phyloP scores from a whole-genome alignment of 768 basidiomycete species.

The Mycena belliarum region DNA sequence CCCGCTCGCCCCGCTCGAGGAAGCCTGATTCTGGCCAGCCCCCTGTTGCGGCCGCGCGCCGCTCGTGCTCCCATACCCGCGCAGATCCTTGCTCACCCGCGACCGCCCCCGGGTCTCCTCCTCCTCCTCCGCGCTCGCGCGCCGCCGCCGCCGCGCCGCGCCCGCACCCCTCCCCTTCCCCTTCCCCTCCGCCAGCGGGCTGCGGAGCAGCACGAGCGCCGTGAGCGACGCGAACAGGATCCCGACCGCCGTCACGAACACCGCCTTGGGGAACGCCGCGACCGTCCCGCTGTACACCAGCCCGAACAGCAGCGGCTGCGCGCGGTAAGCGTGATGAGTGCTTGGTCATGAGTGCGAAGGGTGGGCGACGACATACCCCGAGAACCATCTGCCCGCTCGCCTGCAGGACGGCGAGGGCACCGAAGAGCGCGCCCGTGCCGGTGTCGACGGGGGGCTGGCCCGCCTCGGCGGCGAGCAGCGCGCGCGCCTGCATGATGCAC shows the following conservation, averaged over 20 bases:
- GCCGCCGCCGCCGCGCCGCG: constrained; percentile 19
- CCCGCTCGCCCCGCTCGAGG: constrained; percentile 3
- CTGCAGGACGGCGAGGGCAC: constrained; percentile 72
- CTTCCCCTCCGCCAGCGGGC: constrained; percentile 34
- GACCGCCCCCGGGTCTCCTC: constrained; percentile 51
- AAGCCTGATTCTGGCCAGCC: background rate
- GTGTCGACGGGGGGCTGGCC: constrained; percentile 20
- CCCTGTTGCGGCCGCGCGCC: background rate
- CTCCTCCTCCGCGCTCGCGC: constrained; percentile 21
- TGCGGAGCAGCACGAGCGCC: constrained; percentile 42
- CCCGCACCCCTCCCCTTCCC: constrained; percentile 23
- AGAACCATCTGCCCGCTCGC: constrained; percentile 68
- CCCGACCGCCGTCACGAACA: constrained; percentile 60
- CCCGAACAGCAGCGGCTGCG: constrained; percentile 71
- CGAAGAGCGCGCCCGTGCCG: constrained; percentile 61
- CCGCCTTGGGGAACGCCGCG: constrained; percentile 64
- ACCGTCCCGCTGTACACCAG: constrained; percentile 72
- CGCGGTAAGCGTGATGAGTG: background rate
- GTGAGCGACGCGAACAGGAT: constrained; percentile 46
- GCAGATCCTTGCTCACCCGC: constrained; percentile 46
- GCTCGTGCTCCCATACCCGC: constrained; percentile 21
- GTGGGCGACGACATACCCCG: constrained; percentile 38
- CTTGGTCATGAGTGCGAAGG: background rate
- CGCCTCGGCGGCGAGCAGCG: constrained; percentile 30
- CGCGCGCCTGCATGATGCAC: constrained; percentile 56